Percentiles rank a stretch among this genome's conserved stretches.
phyloP scores from a whole-genome alignment of 257 asterid species.

The Craterostigma plantagineum region DNA sequence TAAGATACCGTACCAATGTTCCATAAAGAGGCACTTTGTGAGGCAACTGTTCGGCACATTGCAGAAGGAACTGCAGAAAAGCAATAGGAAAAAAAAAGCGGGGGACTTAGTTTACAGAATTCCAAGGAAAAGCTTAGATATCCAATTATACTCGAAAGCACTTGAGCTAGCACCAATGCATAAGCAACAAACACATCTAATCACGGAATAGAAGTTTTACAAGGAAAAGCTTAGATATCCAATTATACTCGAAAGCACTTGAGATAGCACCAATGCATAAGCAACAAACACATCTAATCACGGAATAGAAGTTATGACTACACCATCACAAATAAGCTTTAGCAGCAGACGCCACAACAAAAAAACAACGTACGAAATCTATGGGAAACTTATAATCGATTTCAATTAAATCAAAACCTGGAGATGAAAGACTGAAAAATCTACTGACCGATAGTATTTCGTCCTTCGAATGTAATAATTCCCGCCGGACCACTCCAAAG shows the following conservation, averaged over 20 bases:
- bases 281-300: too few relatives aligned
- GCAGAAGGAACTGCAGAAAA: conserved; percentile 77
- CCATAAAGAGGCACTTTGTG: conserved; percentile 93
- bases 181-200: too few relatives aligned
- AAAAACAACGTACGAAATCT: too few relatives aligned
- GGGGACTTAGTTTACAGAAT: conserved; percentile 2
- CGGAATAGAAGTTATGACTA: not conserved
- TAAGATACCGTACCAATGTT: conserved; percentile 41
- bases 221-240: not conserved
- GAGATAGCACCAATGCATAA: too few relatives aligned
- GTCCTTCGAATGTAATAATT: conserved; percentile 40
- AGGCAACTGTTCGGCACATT: conserved; percentile 94
- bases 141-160: too few relatives aligned
- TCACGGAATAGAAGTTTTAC: too few relatives aligned
- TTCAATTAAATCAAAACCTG: not conserved
- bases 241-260: too few relatives aligned
- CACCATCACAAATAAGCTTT: not conserved
- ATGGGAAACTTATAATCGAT: too few relatives aligned
- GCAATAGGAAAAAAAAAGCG: conserved; percentile 11
- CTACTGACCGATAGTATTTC: conserved; percentile 44
- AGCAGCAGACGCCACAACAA: too few relatives aligned
- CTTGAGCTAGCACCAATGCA: too few relatives aligned
- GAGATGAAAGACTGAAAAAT: not conserved
- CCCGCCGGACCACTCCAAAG: conserved; percentile 73
- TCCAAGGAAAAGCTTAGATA: too few relatives aligned